These are phyloP conservation scores for Musa itinerans DNA, from an alignment of 176 grass and related monocot species.

Conservation along the genomic window DNA sequence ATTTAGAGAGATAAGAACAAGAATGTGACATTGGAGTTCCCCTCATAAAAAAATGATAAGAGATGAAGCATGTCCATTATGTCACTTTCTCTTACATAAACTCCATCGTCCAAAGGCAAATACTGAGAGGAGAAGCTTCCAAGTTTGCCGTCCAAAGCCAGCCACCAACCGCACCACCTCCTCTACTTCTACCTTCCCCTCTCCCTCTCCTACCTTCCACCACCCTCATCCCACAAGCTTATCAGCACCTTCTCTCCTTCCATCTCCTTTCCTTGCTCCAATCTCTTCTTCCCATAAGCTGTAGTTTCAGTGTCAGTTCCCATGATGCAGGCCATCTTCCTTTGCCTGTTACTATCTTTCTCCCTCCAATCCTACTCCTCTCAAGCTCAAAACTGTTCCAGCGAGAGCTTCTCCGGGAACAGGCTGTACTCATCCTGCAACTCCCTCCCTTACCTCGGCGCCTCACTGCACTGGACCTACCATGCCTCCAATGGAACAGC, in stretches of 20 bases:
- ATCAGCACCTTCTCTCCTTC: not conserved
- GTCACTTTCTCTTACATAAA: too few species aligned
- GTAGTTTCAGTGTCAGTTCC: not conserved
- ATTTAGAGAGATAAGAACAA: too few species aligned
- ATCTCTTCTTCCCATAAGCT: not conserved
- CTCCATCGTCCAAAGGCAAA: too few species aligned
- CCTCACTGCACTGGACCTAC: slow-evolving; percentile 77
- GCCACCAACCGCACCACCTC: not conserved
- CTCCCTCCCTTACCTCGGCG: slow-evolving; percentile 34
- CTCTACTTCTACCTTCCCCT: not conserved
- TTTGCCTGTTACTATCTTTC: slow-evolving; percentile 20
- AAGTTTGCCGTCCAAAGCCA: not conserved
- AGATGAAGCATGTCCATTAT: too few species aligned
- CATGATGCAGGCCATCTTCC: not conserved
- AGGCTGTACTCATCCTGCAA: slow-evolving; percentile 36
- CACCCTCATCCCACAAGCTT: not conserved
- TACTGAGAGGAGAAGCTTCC: too few species aligned
- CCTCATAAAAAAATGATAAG: too few species aligned
- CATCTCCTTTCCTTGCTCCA: not conserved
- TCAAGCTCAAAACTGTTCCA: slow-evolving; percentile 39
- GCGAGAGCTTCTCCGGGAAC: slow-evolving; percentile 39
- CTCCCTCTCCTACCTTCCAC: not conserved
- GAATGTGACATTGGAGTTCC: too few species aligned
- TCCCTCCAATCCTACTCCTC: slow-evolving; percentile 3
- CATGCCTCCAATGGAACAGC: slow-evolving; percentile 52